Percentiles rank a stretch among this genome's conserved stretches.
Conservation (phyloP, 148 eudicot genomes). For the Amaranthus cruentus region DNA sequence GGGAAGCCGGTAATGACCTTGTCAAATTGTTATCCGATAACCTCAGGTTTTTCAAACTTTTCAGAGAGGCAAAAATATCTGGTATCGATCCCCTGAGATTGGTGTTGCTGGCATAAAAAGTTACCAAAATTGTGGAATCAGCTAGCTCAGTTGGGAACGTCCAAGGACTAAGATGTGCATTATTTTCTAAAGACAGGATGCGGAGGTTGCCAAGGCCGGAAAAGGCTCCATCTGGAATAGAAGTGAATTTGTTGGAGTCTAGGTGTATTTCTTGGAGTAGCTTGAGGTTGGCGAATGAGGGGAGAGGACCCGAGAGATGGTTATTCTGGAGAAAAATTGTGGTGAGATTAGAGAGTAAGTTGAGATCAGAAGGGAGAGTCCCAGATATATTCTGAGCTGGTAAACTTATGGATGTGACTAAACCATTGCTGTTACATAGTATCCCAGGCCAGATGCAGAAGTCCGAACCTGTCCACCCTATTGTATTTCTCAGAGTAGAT, state of each 20-base stretch:
- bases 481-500: conserved; percentile 20
- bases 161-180: conserved; percentile 43
- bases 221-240: conserved; percentile 40
- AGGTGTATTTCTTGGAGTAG: conserved; percentile 32
- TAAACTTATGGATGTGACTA: conserved; percentile 47
- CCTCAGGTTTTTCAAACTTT: conserved; percentile 31
- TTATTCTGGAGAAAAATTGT: conserved; percentile 43
- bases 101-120: conserved; percentile 34
- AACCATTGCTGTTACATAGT: conserved; percentile 31
- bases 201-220: conserved; percentile 39
- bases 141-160: conserved; percentile 33
- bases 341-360: conserved; percentile 47
- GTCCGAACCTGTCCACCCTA: conserved; percentile 42
- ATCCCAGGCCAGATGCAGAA: conserved; percentile 57
- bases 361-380: conserved; percentile 43
- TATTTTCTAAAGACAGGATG: conserved; percentile 33
- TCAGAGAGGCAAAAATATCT: conserved; percentile 44
- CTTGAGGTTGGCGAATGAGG: conserved; percentile 43
- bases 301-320: conserved; percentile 48
- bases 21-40: conserved; percentile 53
- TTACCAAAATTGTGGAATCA: conserved; percentile 27
- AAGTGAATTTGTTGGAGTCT: conserved; percentile 44
- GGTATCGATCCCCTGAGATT: conserved; percentile 47
- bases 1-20: conserved; percentile 36
- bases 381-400: conserved; percentile 35